Evolutionary conservation across 2,329 filamentous ascomycete species (phyloP), one percentile per base, ranked within the genome.

Genomic region (Beauveria caledonica): DNA sequence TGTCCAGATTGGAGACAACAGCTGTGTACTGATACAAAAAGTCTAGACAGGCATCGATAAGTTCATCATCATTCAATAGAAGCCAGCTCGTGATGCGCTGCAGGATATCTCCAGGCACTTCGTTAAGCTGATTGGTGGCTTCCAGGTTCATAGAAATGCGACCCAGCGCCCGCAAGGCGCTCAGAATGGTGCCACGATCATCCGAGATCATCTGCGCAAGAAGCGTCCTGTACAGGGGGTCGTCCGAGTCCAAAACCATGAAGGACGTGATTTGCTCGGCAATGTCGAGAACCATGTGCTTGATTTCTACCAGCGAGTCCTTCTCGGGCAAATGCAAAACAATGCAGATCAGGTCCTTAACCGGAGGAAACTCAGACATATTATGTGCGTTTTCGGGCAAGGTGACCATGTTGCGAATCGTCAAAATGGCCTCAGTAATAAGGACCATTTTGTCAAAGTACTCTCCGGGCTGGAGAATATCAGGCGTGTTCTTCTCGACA

Each of bases 21-120:
- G 92, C 90, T 0, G 93, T 97, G 74, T 92, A 99, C 71, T 97
- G 91, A 70, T 97, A 97, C 39, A 97, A 81, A 69, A 99, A 96
- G 73, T 99, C 94, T 36, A 99, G 80, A 63, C 89, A 92, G 19
- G 91, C 89, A 68, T 91, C 89, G 66, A 93, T 83, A 15, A 99
- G 79, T 69, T 97, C 93, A 70, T 96, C 92, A 67, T 99, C 94
- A 64, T 94, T 89, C 8, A 94, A 80, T 29, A 94, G 75, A 7
- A 92, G 80, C 84, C 88, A 92, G 65, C 87, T 82, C 62, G 83
- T 83, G 53, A 94, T 83, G 48, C 82, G 84, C 66, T 87, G 82
- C 25, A 97, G 75, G 1, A 86, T 81, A 3, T 77, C 71, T 2
- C 80, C 73, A 2, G 92, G 86, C 8, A 97, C 84, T 61, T 86